These are phyloP conservation scores for Phytophthora lateralis DNA, from an alignment of 352 stramenopile genomes.

Conservation along the genomic window DNA sequence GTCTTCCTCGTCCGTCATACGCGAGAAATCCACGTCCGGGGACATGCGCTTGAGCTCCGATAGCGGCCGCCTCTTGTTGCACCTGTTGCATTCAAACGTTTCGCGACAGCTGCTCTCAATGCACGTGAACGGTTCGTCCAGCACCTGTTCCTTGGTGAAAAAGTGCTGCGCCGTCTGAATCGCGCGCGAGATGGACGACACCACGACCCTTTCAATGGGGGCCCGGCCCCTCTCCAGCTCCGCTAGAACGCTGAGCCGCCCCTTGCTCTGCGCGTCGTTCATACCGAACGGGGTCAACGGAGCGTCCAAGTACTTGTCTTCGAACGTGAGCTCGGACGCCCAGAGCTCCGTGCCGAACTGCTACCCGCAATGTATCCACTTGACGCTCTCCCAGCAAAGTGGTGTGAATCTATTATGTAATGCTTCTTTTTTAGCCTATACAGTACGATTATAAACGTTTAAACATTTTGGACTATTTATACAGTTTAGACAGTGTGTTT, in stretches of 20 bases:
- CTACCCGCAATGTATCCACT: too few species aligned
- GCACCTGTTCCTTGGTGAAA: conserved; percentile 46
- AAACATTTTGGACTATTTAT: too few species aligned
- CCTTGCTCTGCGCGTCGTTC: conserved; percentile 56
- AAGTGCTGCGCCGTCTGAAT: conserved; percentile 80
- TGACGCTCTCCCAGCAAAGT: too few species aligned
- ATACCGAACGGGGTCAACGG: conserved; percentile 67
- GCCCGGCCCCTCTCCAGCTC: conserved; percentile 49
- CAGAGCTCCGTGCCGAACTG: too few species aligned
- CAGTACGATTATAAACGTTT: too few species aligned
- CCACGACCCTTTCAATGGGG: conserved; percentile 32
- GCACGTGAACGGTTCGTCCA: conserved; percentile 47
- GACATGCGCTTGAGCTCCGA: conserved; percentile 57
- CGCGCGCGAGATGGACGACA: conserved; percentile 55
- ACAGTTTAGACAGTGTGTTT: too few species aligned
- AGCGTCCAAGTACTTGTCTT: too few species aligned
- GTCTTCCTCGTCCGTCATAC: conserved; percentile 62
- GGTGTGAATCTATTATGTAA: too few species aligned
- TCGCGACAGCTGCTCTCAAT: conserved; percentile 79
- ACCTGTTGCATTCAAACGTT: conserved; percentile 72
- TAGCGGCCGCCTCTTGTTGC: conserved; percentile 62
- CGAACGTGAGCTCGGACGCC: too few species aligned
- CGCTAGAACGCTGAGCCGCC: conserved; percentile 31
- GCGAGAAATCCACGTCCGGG: conserved; percentile 66
- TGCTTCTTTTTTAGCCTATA: too few species aligned